Base-by-base conservation (phyloP, 2,329 filamentous ascomycete genomes). In the Whalleya microplaca region DNA sequence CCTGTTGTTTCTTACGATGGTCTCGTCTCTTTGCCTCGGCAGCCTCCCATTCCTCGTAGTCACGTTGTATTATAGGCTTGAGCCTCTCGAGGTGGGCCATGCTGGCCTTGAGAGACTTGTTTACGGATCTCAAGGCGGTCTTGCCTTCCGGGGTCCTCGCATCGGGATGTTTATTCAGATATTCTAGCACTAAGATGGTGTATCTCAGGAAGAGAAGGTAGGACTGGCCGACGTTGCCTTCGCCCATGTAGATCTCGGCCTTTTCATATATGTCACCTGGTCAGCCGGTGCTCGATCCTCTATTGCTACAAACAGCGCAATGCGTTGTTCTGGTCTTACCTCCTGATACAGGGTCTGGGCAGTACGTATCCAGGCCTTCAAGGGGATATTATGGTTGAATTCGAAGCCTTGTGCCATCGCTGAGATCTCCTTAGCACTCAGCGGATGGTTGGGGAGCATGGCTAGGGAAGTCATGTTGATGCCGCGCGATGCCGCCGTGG, bases 161-260 rank as follows among this genome's bases (percentile, higher is more conserved):
- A 53, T 95, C 86, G 1, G 94, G 92, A 66, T 98, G 95, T 1
- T 78, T 82, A 0, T 84, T 81, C 8, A 99, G 80, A 51, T 89
- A 83, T 6, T 91, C 84, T 23, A 96, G 78, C 21, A 96, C 84
- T n/a, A 99, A 85, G 51, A 88, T 83, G 9, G 92, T 92, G 75
- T 96, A 92, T 65, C 95, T 87, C 71, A 95, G 91, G n/a, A 96
- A 84, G 56, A 98, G 86, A 52, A 97, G 83, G 73, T 96, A 99
- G 3, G 94, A 91, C 69, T 95, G 89, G 66, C 92, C 86, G 62
- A 92, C 86, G 74, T 97, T 93, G 67, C 89, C 88, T 73, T 98
- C 94, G 42, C 84, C 83, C 67, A 95, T 83, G 71, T 96, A 96
- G 66, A 94, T 91, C 49, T 85, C 82, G 19, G 92, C 93, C 91